Evolutionary conservation across 1,139 yeast genomes (phyloP), one percentile per base, ranked within the genome.

Genomic region (Zygosaccharomyces pseudobailii): DNA sequence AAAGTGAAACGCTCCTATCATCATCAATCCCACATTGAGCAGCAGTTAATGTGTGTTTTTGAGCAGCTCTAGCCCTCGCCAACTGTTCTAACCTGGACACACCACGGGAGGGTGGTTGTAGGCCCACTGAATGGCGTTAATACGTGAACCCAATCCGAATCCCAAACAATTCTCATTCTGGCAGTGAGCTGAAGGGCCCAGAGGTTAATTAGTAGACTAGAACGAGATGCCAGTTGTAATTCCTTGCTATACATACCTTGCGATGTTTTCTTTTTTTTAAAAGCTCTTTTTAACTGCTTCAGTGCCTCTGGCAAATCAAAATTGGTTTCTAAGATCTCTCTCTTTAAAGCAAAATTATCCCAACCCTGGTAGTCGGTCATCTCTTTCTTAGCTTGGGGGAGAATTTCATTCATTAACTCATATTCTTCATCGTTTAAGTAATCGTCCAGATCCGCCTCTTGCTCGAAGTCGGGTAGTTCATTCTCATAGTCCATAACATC

Each of bases 391-490:
- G 58, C 58, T 6, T 46, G 40, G 6, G 67, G 67, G 37, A 63
- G 55, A 31, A 61, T 38, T 19, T 57, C 54, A 40, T 50, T 57
- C 59, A 65, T 62, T 35, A 65, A 48, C n/a, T 62, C 61, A 37
- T 62, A 63, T 43, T 65, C 68, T 40, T 65, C 67, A 39, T 63
- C 67, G 48, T 62, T 63, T 50, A 65, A 55, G 52, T 65, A 66
- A 43, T 66, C 71, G 43, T 63, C 67, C 32, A 66, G 56, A 39
- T 66, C 70, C 20, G 57, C 62, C 47, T 66, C 70, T 46, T 63
- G 66, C 30, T 57, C 63, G 43, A 63, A 64, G 6, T 59, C 61
- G 3, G 62, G 63, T 8, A 55, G 39, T 9, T 59, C 62, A 34
- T 62, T 57, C 21, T 58, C 55, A 40, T 55, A 54, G 33, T 54